Conservation (phyloP, 2,329 filamentous ascomycete species). For the Penicillium sp. region DNA sequence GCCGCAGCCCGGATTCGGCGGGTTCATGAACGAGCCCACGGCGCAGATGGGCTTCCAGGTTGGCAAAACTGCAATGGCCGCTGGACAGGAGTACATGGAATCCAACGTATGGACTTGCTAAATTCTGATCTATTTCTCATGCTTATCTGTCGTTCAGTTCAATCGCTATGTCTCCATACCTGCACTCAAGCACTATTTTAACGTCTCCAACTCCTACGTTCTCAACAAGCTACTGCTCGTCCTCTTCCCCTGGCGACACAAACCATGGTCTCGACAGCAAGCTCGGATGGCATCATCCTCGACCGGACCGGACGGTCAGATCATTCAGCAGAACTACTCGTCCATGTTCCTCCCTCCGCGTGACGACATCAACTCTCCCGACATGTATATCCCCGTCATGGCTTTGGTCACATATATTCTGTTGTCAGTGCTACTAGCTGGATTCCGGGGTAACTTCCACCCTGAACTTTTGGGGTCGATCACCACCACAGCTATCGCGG, state of each 20-base stretch:
- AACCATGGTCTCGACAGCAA: slow-evolving; percentile 94
- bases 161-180: slow-evolving; percentile 88
- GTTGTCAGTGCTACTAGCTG: slow-evolving; percentile 85
- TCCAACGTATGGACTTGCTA: slow-evolving; percentile 71
- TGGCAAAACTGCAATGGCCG: slow-evolving; percentile 85
- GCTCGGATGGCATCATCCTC: slow-evolving; percentile 50
- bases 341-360: slow-evolving; percentile 79
- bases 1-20: slow-evolving; percentile 67
- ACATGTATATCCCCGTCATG: slow-evolving; percentile 99
- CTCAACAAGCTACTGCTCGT: slow-evolving; percentile 90
- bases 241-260: slow-evolving; percentile 95
- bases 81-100: slow-evolving; percentile 92
- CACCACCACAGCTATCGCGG: slow-evolving; percentile 77
- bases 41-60: slow-evolving; percentile 95
- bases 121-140: neutral
- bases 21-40: slow-evolving; percentile 94
- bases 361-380: slow-evolving; percentile 95
- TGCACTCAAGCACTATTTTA: slow-evolving; percentile 97
- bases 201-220: slow-evolving; percentile 97
- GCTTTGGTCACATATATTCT: slow-evolving; percentile 97
- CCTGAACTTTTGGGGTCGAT: slow-evolving; percentile 91
- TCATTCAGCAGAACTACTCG: slow-evolving; percentile 57
- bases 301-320: slow-evolving; percentile 59
- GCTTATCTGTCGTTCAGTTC: slow-evolving; percentile 50
- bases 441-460: slow-evolving; percentile 86